A percentile compares a stretch with the other conserved stretches of the same genome.
Conservation (phyloP, 2,329 filamentous ascomycete species). For the Hirsutella rhossiliensis region DNA sequence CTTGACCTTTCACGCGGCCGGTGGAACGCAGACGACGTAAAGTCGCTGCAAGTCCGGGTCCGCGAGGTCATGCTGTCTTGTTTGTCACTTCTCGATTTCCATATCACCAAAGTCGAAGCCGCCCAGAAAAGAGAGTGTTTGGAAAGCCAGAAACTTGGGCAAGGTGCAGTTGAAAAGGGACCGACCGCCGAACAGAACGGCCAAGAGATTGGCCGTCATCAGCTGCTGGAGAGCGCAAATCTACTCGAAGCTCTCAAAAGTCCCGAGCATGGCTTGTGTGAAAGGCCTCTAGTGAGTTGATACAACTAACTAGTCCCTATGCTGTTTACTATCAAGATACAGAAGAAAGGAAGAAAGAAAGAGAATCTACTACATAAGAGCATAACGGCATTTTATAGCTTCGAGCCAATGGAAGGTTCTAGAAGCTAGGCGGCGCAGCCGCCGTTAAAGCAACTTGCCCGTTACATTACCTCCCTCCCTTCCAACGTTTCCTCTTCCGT, state of each 20-base stretch:
- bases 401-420: too few relatives aligned
- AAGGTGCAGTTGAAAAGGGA: not conserved
- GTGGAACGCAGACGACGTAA: slow-evolving; percentile 32
- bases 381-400: too few relatives aligned
- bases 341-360: too few relatives aligned
- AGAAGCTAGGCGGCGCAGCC: too few relatives aligned
- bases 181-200: slow-evolving; percentile 3
- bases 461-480: too few relatives aligned
- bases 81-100: slow-evolving; percentile 28
- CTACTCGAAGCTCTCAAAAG: slow-evolving; percentile 24
- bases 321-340: too few relatives aligned
- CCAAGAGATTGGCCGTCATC: slow-evolving; percentile 9
- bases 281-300: too few relatives aligned
- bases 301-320: too few relatives aligned
- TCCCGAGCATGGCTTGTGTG: slow-evolving; percentile 24
- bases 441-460: too few relatives aligned
- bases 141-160: not conserved
- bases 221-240: slow-evolving; percentile 18
- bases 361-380: too few relatives aligned
- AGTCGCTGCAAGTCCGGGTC: slow-evolving; percentile 20
- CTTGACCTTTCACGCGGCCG: slow-evolving; percentile 32
- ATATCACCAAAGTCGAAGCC: slow-evolving; percentile 19
- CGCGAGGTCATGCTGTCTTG: slow-evolving; percentile 21
- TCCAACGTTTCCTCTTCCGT: too few relatives aligned
- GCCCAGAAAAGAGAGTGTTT: slow-evolving; percentile 9